A percentile compares a stretch with the other conserved stretches of the same genome.
phyloP scores from a whole-genome alignment of 2,329 filamentous ascomycete species.

The Stagonosporopsis rhizophila region DNA sequence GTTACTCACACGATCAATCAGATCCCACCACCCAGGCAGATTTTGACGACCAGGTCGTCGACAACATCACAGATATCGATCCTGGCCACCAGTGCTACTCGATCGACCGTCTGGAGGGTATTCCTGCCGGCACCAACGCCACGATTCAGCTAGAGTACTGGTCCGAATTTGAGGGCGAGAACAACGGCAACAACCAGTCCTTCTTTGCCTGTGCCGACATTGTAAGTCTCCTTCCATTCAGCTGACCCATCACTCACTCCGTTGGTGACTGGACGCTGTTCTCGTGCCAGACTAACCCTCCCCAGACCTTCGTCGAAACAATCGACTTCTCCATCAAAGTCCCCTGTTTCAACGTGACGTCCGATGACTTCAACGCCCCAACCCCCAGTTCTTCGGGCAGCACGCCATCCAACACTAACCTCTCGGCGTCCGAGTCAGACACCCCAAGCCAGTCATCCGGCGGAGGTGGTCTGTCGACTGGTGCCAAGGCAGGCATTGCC shows the following conservation, averaged over 20 bases:
- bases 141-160: constrained; percentile 57
- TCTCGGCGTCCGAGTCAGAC: constrained; percentile 27
- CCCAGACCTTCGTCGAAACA: constrained; percentile 49
- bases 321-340: constrained; percentile 51
- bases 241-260: too few species aligned
- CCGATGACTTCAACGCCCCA: constrained; percentile 43
- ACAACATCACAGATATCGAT: constrained; percentile 50
- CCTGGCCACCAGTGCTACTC: constrained; percentile 57
- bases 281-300: neutral
- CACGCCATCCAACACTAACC: constrained; percentile 33
- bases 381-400: constrained; percentile 22
- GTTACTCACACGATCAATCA: neutral
- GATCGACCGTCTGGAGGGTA: constrained; percentile 43
- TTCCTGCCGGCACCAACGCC: constrained; percentile 52
- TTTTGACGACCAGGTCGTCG: constrained; percentile 48
- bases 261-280: neutral
- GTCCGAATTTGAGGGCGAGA: constrained; percentile 51
- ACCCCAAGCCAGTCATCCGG: constrained; percentile 20
- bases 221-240: constrained; percentile 18
- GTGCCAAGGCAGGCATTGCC: constrained; percentile 55
- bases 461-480: constrained; percentile 44
- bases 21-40: constrained; percentile 52
- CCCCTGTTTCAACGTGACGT: constrained; percentile 58
- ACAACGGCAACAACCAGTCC: constrained; percentile 48
- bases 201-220: constrained; percentile 59